Evolutionary conservation across 768 basidiomycete species (phyloP).

Genomic region (Sporobolomyces phaffii): DNA sequence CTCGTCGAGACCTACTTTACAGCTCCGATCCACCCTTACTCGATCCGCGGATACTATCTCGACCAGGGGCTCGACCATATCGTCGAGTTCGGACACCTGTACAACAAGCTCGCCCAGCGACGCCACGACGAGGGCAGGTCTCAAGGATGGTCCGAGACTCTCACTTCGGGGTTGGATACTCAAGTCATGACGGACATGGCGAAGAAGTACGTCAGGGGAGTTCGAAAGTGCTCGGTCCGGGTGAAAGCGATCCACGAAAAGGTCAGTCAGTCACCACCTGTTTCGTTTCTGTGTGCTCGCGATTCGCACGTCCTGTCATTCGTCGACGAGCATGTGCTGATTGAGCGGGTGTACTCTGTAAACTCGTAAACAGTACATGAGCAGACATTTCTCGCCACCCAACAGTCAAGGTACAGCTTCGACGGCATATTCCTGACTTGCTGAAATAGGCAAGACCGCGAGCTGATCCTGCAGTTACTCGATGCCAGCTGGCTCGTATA

Average conservation of each 20-base stretch:
- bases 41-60: neutral
- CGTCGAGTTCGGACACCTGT: neutral
- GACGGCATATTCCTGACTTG: too few species aligned
- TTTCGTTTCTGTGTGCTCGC: too few species aligned
- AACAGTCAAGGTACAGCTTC: neutral
- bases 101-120: neutral
- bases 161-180: too few species aligned
- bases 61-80: neutral
- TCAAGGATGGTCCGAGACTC: neutral
- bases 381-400: neutral
- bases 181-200: neutral
- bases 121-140: neutral
- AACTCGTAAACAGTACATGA: constrained; percentile 4
- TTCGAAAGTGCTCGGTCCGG: neutral
- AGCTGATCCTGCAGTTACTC: too few species aligned
- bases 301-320: too few species aligned
- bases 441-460: too few species aligned
- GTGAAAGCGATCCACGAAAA: neutral
- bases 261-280: too few species aligned
- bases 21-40: neutral
- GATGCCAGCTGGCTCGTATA: too few species aligned
- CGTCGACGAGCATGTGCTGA: too few species aligned
- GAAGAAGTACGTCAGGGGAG: neutral
- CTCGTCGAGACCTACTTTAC: neutral
- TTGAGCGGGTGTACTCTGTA: too few species aligned